A percentile compares a stretch with the other conserved stretches of the same genome.
Conservation (phyloP, 1,139 yeast genomes). For the Blastobotrys niveus region DNA sequence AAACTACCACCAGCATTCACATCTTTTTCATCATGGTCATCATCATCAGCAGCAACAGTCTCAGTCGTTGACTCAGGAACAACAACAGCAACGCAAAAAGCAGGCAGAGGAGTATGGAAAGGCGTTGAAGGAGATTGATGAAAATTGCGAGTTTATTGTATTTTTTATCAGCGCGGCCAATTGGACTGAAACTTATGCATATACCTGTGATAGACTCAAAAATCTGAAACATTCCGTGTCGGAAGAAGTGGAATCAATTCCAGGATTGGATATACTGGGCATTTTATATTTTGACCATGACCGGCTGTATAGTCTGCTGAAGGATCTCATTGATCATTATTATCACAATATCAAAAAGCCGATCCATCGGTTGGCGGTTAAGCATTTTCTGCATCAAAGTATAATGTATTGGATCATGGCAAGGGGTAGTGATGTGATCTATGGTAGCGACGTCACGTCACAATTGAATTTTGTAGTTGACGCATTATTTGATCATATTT, state of each 20-base stretch:
- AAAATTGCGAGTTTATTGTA: constrained; percentile 42
- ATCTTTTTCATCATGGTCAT: too few species aligned
- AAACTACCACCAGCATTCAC: too few species aligned
- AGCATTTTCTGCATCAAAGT: constrained; percentile 47
- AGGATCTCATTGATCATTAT: constrained; percentile 37
- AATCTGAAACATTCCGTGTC: constrained; percentile 30
- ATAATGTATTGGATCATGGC: constrained; percentile 52
- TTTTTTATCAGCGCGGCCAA: constrained; percentile 53
- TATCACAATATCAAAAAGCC: constrained; percentile 43
- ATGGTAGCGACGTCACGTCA: constrained; percentile 22
- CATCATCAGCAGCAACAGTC: too few species aligned
- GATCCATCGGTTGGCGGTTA: constrained; percentile 50
- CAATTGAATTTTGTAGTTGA: constrained; percentile 5
- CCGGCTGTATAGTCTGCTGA: constrained; percentile 39
- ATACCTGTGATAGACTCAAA: constrained; percentile 24
- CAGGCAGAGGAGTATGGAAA: not conserved
- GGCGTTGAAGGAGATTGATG: constrained; percentile 42
- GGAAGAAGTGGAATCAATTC: constrained; percentile 33
- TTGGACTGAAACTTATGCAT: constrained; percentile 38
- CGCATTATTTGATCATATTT: constrained; percentile 25
- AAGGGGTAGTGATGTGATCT: constrained; percentile 47
- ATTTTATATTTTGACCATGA: constrained; percentile 43
- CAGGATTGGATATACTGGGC: constrained; percentile 49
- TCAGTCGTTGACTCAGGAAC: not conserved
- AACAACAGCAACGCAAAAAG: not conserved